Evolutionary conservation across 495 filamentous ascomycete genomes (phyloP).

Genomic region (Oidiodendron maius): DNA sequence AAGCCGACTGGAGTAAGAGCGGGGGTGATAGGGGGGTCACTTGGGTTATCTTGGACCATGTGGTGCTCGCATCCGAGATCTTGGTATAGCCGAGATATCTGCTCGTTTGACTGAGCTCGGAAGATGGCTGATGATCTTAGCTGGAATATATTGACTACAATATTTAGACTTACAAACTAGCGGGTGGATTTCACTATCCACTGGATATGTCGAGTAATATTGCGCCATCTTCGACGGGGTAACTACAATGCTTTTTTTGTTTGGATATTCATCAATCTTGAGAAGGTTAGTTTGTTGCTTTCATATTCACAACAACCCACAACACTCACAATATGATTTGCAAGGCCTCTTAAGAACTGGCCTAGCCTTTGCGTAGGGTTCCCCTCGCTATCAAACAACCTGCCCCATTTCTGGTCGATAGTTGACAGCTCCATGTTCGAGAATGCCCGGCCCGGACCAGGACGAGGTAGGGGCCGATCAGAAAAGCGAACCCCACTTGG

Average conservation of each 20-base stretch:
- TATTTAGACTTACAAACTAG: conserved; percentile 27
- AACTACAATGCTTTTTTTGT: conserved; percentile 71
- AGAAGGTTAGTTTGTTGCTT: conserved; percentile 23
- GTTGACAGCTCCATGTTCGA: conserved; percentile 20
- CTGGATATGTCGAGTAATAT: conserved; percentile 63
- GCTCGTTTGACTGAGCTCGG: conserved; percentile 24
- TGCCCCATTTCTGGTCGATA: conserved; percentile 61
- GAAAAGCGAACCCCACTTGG: conserved; percentile 20
- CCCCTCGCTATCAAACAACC: conserved; percentile 63
- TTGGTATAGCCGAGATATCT: conserved; percentile 64
- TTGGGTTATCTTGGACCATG: conserved; percentile 59
- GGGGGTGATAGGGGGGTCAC: conserved; percentile 61
- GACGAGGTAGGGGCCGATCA: conserved; percentile 13
- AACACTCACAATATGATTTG: conserved; percentile 64
- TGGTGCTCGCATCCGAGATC: conserved; percentile 76
- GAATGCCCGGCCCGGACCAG: conserved; percentile 5
- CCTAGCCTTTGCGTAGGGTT: conserved; percentile 62
- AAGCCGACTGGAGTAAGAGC: conserved; percentile 78
- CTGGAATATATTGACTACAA: not conserved
- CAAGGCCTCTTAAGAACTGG: conserved; percentile 70
- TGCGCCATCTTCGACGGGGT: conserved; percentile 72
- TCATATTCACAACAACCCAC: not conserved
- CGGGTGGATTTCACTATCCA: conserved; percentile 50
- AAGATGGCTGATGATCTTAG: conserved; percentile 40
- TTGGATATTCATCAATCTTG: conserved; percentile 73